phyloP scores from a whole-genome alignment of 768 basidiomycete species.

The Leccinum fibrillosum region DNA sequence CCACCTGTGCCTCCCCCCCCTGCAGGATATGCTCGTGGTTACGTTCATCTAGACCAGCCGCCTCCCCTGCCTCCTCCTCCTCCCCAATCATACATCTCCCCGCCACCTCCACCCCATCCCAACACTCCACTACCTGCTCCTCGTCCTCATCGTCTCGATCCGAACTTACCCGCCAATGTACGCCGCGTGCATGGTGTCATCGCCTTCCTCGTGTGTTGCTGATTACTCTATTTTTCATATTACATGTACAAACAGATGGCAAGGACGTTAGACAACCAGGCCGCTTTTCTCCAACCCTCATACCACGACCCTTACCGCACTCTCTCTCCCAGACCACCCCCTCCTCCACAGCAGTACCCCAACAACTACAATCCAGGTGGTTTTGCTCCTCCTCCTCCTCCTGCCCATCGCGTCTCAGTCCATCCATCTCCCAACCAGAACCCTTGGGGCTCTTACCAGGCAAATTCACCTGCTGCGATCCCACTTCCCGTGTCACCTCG shows the following conservation, averaged over 20 bases:
- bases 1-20: slow-evolving; percentile 32
- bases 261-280: slow-evolving; percentile 52
- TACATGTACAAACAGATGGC: slow-evolving; percentile 54
- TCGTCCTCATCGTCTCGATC: slow-evolving; percentile 60
- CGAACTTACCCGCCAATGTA: slow-evolving; percentile 60
- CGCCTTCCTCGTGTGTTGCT: slow-evolving; percentile 6
- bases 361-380: slow-evolving; percentile 16
- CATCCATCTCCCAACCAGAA: slow-evolving; percentile 26
- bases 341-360: slow-evolving; percentile 18
- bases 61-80: slow-evolving; percentile 54
- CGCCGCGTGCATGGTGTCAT: slow-evolving; percentile 27
- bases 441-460: slow-evolving; percentile 14
- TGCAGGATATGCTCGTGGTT: slow-evolving; percentile 4
- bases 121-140: slow-evolving; percentile 62
- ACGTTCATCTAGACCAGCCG: slow-evolving; percentile 23
- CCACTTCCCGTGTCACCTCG: slow-evolving; percentile 22
- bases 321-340: slow-evolving; percentile 25
- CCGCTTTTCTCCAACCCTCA: slow-evolving; percentile 24
- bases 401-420: slow-evolving; percentile 16
- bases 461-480: slow-evolving; percentile 13
- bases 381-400: not conserved
- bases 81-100: slow-evolving; percentile 31
- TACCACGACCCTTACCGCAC: slow-evolving; percentile 20
- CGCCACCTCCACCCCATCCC: slow-evolving; percentile 32
- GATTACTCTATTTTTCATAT: slow-evolving; percentile 21